phyloP scores from a whole-genome alignment of 1,284 basidiomycete species.

The Apiotrichum gamsii region DNA sequence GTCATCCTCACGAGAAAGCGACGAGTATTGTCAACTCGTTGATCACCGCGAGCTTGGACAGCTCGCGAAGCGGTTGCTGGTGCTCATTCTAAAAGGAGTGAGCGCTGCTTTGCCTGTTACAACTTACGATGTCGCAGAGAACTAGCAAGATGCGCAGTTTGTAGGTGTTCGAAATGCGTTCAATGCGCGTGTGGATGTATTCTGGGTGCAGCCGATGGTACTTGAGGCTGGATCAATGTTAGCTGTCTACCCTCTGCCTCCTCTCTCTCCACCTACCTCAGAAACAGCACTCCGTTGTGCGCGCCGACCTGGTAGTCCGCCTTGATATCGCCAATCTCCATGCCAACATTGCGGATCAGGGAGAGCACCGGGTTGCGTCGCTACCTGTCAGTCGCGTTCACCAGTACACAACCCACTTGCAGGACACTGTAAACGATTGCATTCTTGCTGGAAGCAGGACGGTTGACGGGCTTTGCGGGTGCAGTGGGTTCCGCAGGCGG shows the following conservation, averaged over 20 bases:
- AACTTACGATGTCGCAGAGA: slow-evolving; percentile 80
- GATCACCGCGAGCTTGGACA: slow-evolving; percentile 87
- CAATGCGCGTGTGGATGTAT: slow-evolving; percentile 87
- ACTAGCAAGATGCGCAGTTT: slow-evolving; percentile 81
- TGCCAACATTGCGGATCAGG: slow-evolving; percentile 76
- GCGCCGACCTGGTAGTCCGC: slow-evolving; percentile 92
- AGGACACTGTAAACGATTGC: slow-evolving; percentile 65
- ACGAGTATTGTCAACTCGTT: slow-evolving; percentile 90
- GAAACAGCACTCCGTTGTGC: slow-evolving; percentile 86
- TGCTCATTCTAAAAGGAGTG: slow-evolving; percentile 62
- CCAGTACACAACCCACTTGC: slow-evolving; percentile 53
- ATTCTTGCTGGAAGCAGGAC: slow-evolving; percentile 38
- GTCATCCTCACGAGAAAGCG: slow-evolving; percentile 69
- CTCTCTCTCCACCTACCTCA: slow-evolving; percentile 64
- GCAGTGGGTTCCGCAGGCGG: background rate
- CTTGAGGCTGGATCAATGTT: slow-evolving; percentile 58
- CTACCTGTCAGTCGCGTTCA: slow-evolving; percentile 48
- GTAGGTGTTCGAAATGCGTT: slow-evolving; percentile 73
- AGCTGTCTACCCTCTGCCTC: too few species aligned
- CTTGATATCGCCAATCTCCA: slow-evolving; percentile 90
- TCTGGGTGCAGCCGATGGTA: slow-evolving; percentile 97
- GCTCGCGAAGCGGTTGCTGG: slow-evolving; percentile 78
- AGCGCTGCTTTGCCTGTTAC: background rate
- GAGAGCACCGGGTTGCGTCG: slow-evolving; percentile 82
- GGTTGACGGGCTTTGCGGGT: slow-evolving; percentile 23